A percentile compares a stretch with the other conserved stretches of the same genome.
phyloP scores from a whole-genome alignment of 306 rosid species.

The Trifolium fragiferum region DNA sequence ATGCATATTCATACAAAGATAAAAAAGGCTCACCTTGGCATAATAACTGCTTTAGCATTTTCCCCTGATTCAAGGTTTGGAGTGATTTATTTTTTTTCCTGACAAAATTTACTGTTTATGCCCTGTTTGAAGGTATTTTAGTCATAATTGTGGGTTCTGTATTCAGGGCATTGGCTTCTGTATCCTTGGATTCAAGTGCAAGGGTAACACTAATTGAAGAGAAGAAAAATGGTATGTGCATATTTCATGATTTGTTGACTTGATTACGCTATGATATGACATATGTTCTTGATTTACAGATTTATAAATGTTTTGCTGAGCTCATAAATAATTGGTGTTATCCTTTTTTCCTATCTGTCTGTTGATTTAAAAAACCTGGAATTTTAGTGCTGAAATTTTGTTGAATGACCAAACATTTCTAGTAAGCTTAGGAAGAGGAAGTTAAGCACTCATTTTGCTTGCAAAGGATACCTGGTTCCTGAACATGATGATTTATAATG shows the following conservation, averaged over 20 bases:
- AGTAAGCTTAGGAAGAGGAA: no score
- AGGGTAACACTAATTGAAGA: conserved; percentile 73
- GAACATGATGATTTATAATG: no score
- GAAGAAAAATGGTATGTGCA: conserved; percentile 61
- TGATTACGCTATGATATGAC: neutral
- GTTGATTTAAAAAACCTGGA: no score
- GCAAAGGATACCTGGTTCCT: no score
- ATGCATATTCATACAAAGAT: conserved; percentile 62
- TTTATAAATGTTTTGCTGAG: conserved; percentile 10
- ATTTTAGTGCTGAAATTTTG: no score
- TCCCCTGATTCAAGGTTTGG: conserved; percentile 86
- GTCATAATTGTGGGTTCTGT: conserved; percentile 34
- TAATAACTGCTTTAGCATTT: conserved; percentile 85
- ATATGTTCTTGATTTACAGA: conserved; percentile 35
- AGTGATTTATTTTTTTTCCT: neutral
- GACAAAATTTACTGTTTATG: conserved; percentile 29
- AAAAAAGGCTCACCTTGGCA: conserved; percentile 82
- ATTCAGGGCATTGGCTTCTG: conserved; percentile 82
- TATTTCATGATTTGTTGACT: conserved; percentile 32
- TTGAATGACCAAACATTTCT: no score
- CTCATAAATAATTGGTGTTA: no score
- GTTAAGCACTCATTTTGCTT: no score
- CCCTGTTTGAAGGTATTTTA: conserved; percentile 20
- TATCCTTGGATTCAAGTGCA: conserved; percentile 85
- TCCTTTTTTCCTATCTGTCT: no score